These are phyloP conservation scores for Poa annua DNA, from an alignment of 176 grass and related monocot species.

Conservation along the genomic window DNA sequence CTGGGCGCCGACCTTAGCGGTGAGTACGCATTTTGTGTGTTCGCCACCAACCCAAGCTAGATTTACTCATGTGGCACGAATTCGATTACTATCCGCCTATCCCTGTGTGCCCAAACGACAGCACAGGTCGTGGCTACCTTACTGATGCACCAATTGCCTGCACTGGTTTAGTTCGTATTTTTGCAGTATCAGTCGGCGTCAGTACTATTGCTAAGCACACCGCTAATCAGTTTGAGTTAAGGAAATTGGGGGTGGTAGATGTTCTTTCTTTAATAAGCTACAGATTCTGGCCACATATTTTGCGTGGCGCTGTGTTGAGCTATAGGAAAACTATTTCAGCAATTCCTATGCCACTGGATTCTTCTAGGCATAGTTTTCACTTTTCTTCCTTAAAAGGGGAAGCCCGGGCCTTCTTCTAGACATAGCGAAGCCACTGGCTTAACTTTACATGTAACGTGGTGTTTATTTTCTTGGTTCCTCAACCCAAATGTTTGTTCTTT, in stretches of 20 bases:
- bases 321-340: not conserved
- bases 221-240: not conserved
- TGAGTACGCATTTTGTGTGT: constrained; percentile 4
- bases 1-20: not conserved
- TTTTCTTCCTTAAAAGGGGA: too few relatives aligned
- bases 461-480: constrained; percentile 24
- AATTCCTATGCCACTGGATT: not conserved
- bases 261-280: not conserved
- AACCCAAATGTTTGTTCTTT: constrained; percentile 5
- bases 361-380: not conserved
- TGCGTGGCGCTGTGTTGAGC: not conserved
- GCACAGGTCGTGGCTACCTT: not conserved
- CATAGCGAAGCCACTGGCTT: not conserved
- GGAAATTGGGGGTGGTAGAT: not conserved
- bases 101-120: constrained; percentile 3
- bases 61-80: not conserved
- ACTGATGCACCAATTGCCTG: not conserved
- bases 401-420: not conserved
- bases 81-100: not conserved
- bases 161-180: not conserved
- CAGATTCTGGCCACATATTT: not conserved
- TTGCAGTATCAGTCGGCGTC: not conserved
- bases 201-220: constrained; percentile 6
- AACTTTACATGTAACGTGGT: not conserved
- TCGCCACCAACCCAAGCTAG: not conserved